Conservation (phyloP, 352 stramenopile genomes). For the Globisporangium ultimum region DNA sequence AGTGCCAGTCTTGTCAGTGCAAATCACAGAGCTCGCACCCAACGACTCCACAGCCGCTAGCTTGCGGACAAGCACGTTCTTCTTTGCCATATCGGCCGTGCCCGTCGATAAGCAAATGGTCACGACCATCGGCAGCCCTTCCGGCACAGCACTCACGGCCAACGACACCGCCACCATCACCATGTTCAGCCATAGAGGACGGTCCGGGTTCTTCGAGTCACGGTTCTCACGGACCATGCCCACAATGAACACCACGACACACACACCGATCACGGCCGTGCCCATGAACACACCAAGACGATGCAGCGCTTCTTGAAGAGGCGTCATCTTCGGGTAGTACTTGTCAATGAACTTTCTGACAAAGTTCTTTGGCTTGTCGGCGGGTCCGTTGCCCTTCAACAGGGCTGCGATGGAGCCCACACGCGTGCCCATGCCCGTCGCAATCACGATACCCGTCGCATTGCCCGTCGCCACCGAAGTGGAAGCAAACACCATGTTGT, state of each 20-base stretch:
- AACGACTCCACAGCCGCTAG: conserved; percentile 84
- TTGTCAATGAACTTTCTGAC: conserved; percentile 64
- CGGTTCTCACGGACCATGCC: conserved; percentile 57
- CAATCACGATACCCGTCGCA: conserved; percentile 60
- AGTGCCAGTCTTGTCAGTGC: conserved; percentile 94
- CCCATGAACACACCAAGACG: conserved; percentile 92
- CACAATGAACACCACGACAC: conserved; percentile 89
- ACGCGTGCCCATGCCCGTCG: conserved; percentile 70
- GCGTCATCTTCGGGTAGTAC: conserved; percentile 77
- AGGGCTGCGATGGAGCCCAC: conserved; percentile 67
- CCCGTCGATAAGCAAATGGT: conserved; percentile 76
- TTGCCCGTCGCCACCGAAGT: conserved; percentile 79
- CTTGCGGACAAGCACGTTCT: conserved; percentile 85
- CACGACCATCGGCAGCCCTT: conserved; percentile 82
- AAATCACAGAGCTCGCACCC: conserved; percentile 90
- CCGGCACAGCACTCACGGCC: conserved; percentile 67
- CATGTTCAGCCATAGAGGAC: conserved; percentile 89
- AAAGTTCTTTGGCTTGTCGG: conserved; percentile 42
- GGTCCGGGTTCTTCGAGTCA: conserved; percentile 65
- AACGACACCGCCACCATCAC: conserved; percentile 94
- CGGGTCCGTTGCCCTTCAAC: conserved; percentile 45
- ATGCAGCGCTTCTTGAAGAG: conserved; percentile 91
- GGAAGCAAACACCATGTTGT: conserved; percentile 94
- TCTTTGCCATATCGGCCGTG: conserved; percentile 73
- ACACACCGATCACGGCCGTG: conserved; percentile 77